Conservation (phyloP, 805 yeast species). For the Saccharomyces mikatae region DNA sequence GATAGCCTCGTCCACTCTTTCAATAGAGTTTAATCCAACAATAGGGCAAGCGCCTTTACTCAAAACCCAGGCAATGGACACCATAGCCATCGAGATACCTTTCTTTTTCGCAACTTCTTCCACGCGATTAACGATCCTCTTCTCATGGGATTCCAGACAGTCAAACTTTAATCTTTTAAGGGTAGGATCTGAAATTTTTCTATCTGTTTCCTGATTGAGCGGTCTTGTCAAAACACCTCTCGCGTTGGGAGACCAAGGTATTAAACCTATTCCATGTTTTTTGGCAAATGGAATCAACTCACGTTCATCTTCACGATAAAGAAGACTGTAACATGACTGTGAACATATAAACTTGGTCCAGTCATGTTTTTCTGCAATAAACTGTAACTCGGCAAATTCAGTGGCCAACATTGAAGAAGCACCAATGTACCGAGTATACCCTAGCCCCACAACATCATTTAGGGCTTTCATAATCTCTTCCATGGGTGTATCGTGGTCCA, state of each 20-base stretch:
- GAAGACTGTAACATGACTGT: conserved; percentile 48
- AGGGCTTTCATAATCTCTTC: conserved; percentile 46
- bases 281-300: conserved; percentile 51
- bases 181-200: conserved; percentile 2
- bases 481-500: conserved; percentile 38
- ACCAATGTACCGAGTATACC: conserved; percentile 47
- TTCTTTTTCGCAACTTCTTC: conserved; percentile 44
- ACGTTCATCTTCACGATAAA: conserved; percentile 54
- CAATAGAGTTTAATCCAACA: conserved; percentile 42
- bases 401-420: conserved; percentile 50
- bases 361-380: conserved; percentile 38
- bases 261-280: conserved; percentile 44
- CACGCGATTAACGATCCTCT: conserved; percentile 40
- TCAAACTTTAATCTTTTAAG: not conserved
- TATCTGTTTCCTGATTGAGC: conserved; percentile 8
- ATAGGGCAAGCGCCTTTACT: conserved; percentile 47
- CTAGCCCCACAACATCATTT: conserved; percentile 44
- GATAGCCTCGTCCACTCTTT: conserved; percentile 46
- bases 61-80: conserved; percentile 48
- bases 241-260: conserved; percentile 57
- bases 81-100: conserved; percentile 43
- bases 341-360: conserved; percentile 26
- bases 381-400: conserved; percentile 46
- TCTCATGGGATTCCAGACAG: conserved; percentile 16
- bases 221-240: conserved; percentile 51